Percentiles rank a stretch among this genome's conserved stretches.
These are phyloP conservation scores for Taphrina betulina DNA, from an alignment of 1,139 yeast genomes.

Conservation along the genomic window DNA sequence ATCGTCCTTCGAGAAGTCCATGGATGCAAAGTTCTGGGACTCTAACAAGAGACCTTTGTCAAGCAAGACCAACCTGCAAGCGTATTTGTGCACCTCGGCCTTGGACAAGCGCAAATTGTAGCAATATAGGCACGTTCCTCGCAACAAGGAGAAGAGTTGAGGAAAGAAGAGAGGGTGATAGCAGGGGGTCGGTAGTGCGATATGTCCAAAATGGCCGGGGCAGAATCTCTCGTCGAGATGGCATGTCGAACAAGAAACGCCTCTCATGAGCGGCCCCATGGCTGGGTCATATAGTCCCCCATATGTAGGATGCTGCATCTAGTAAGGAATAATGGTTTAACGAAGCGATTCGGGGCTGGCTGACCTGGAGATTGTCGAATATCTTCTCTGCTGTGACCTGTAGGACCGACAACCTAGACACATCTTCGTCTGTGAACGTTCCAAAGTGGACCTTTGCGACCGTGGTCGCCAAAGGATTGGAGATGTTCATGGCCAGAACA, in stretches of 20 bases:
- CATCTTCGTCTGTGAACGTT: constrained; percentile 75
- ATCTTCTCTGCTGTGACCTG: constrained; percentile 94
- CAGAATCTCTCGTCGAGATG: constrained; percentile 92
- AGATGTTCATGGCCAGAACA: constrained; percentile 31
- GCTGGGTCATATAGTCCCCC: constrained; percentile 94
- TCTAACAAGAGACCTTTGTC: constrained; percentile 89
- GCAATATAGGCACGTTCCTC: constrained; percentile 87
- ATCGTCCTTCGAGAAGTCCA: constrained; percentile 44
- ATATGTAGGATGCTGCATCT: constrained; percentile 74
- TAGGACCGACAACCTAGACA: constrained; percentile 82
- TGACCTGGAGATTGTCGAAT: constrained; percentile 71
- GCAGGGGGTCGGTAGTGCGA: constrained; percentile 91
- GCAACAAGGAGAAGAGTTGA: constrained; percentile 78
- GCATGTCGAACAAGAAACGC: constrained; percentile 75
- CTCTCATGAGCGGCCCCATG: constrained; percentile 79
- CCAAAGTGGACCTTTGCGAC: constrained; percentile 91
- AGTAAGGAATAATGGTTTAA: not conserved
- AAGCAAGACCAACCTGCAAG: constrained; percentile 74
- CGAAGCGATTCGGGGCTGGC: not conserved
- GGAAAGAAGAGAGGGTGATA: constrained; percentile 92
- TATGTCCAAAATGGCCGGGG: constrained; percentile 98
- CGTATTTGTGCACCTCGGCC: constrained; percentile 69
- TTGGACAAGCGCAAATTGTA: constrained; percentile 72
- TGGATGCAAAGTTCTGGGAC: constrained; percentile 50
- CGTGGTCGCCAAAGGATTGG: constrained; percentile 52